Evolutionary conservation across 768 basidiomycete genomes (phyloP).

Genomic region (Asterophora lycoperdoides): DNA sequence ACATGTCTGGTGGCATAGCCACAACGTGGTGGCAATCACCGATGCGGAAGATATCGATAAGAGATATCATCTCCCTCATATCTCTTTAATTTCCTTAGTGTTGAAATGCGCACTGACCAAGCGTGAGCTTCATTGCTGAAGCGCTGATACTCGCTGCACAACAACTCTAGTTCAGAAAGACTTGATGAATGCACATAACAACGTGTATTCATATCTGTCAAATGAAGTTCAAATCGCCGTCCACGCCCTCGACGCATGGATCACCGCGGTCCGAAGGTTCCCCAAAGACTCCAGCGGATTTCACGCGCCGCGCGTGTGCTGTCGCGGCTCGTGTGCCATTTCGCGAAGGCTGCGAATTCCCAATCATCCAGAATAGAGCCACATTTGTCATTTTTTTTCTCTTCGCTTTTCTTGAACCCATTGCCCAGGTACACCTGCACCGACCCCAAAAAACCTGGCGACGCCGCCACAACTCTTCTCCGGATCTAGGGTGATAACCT

Average conservation of each 20-base stretch:
- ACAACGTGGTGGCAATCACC: constrained; percentile 20
- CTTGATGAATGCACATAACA: constrained; percentile 3
- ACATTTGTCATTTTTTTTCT: constrained; percentile 9
- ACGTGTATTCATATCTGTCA: constrained; percentile 16
- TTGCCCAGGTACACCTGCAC: constrained; percentile 4
- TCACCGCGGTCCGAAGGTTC: constrained; percentile 19
- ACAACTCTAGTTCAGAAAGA: constrained; percentile 3
- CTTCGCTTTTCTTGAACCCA: constrained; percentile 1
- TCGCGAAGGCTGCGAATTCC: constrained; percentile 7
- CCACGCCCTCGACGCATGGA: constrained; percentile 15
- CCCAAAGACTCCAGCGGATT: constrained; percentile 11
- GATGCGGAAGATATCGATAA: neutral
- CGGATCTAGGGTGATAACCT: constrained; percentile 12
- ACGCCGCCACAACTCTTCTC: constrained; percentile 11
- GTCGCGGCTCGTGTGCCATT: constrained; percentile 9
- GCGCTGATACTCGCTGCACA: constrained; percentile 2
- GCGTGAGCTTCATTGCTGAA: constrained; percentile 1
- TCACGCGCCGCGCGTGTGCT: constrained; percentile 3
- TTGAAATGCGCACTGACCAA: no score
- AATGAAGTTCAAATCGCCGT: constrained; percentile 6
- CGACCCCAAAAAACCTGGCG: constrained; percentile 9
- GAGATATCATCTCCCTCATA: neutral
- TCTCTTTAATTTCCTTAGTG: constrained; percentile 6
- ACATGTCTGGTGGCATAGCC: no score
- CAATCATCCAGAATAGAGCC: constrained; percentile 5